Percentiles rank a stretch among this genome's conserved stretches.
Conservation (phyloP, 2,329 filamentous ascomycete species). For the Phaeosphaeriaceae sp. region DNA sequence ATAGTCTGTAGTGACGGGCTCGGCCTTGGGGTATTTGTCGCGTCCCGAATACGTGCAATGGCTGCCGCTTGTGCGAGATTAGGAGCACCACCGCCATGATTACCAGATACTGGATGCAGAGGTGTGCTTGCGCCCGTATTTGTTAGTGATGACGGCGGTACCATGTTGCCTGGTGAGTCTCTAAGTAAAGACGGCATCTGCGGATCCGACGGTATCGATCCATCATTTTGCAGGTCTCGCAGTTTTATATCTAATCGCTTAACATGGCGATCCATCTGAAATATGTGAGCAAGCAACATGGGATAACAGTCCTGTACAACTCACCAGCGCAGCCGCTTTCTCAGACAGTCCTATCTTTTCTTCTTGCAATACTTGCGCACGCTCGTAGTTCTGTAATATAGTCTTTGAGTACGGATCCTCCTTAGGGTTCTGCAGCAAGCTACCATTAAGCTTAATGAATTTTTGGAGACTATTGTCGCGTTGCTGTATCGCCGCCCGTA, state of each 20-base stretch:
- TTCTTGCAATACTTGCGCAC: slow-evolving; percentile 72
- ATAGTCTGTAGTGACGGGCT: slow-evolving; percentile 44
- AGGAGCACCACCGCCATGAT: slow-evolving; percentile 59
- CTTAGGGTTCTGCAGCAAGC: slow-evolving; percentile 74
- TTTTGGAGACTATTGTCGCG: slow-evolving; percentile 79
- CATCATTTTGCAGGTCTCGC: slow-evolving; percentile 64
- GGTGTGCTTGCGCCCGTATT: slow-evolving; percentile 57
- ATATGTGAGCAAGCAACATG: slow-evolving; percentile 16
- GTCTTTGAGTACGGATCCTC: slow-evolving; percentile 71
- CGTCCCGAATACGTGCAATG: slow-evolving; percentile 50
- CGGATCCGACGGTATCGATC: slow-evolving; percentile 64
- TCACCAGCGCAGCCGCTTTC: slow-evolving; percentile 68
- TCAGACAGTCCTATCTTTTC: slow-evolving; percentile 76
- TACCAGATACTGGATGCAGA: slow-evolving; percentile 62
- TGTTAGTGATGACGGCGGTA: slow-evolving; percentile 55
- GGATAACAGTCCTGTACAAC: slow-evolving; percentile 5
- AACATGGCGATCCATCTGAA: slow-evolving; percentile 65
- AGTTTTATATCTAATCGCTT: slow-evolving; percentile 68
- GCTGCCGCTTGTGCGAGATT: slow-evolving; percentile 58
- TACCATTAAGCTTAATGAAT: slow-evolving; percentile 79
- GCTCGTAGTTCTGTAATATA: slow-evolving; percentile 71
- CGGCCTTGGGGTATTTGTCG: slow-evolving; percentile 43
- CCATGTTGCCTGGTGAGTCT: slow-evolving; percentile 56
- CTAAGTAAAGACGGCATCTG: slow-evolving; percentile 64
- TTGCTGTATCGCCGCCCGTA: slow-evolving; percentile 71